Evolutionary conservation across 2,329 filamentous ascomycete genomes (phyloP), one percentile per base, ranked within the genome.

Genomic region (Fusarium verticillioides): DNA sequence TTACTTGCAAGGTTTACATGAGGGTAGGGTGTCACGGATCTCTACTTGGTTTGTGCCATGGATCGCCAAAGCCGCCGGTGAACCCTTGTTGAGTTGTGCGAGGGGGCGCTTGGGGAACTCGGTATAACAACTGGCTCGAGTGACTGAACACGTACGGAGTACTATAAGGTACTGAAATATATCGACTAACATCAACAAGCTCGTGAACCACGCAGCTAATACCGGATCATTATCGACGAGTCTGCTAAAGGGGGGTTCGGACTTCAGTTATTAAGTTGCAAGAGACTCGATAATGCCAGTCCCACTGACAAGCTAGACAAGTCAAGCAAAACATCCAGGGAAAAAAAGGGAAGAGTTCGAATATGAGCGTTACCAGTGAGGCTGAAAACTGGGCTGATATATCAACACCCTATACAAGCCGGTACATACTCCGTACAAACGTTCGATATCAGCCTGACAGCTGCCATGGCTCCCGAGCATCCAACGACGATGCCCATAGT

Each of bases 1-100:
- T 47, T 26, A 36, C 13, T 50, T 57, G 58, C 40, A 72, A 50
- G 66, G 63, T 49, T 60, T 39, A 66, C 58, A 21, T 49, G 46
- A 61, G 59, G 47, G 66, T 37, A 46, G 66, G 75, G 70, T 66
- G 64, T 75, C 66, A 75, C 69, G 73, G 73, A 77, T 77, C 75
- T 75, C 69, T 68, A 47, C 65, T 64, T 39, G 73, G 73, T 50
- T 76, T 42, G 71, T 73, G 75, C 44, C 42, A 73, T 68, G 54
- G 58, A 68, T 59, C 62, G 66, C 58, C 63, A 52, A 59, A 66
- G 57, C 64, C 43, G 54, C 63, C 44, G 46, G 66, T 50, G 23
- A 42, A 61, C 50, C 75, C 75, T 66, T 73, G 63, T 58, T 60
- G 50, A 42, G 26, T 36, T 42, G 34, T 61, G 70, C 65, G 47